Evolutionary conservation across 345 rosid species (phyloP).

Genomic region (Hibiscus syriacus): DNA sequence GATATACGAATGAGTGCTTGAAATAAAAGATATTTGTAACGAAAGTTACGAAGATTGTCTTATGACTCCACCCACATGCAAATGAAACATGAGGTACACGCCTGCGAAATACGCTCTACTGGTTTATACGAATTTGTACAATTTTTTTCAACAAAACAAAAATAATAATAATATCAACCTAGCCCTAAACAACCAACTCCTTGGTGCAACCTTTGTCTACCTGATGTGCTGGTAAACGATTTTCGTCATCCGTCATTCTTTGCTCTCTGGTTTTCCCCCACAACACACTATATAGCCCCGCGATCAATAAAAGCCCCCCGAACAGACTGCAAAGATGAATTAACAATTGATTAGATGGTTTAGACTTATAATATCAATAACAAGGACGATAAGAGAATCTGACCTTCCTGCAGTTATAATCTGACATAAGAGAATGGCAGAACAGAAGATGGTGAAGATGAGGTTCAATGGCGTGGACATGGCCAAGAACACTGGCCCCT

Average conservation of each 20-base stretch:
- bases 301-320: conserved; percentile 63
- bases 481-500: conserved; percentile 85
- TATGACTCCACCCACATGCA: no score
- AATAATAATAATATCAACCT: no score
- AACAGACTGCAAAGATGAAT: conserved; percentile 34
- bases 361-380: neutral
- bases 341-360: neutral
- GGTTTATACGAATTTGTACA: no score
- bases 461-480: conserved; percentile 76
- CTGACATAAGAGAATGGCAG: conserved; percentile 61
- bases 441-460: conserved; percentile 49
- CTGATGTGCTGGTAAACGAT: conserved; percentile 15
- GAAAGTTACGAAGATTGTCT: no score
- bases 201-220: conserved; percentile 23
- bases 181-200: no score
- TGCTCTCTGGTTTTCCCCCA: conserved; percentile 81
- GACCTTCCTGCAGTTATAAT: conserved; percentile 64
- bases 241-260: conserved; percentile 6
- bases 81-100: no score
- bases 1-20: no score
- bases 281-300: conserved; percentile 70
- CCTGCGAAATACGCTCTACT: no score
- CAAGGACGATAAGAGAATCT: neutral
- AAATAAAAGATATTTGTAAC: no score
- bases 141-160: no score